Conservation (phyloP, 352 stramenopile species). For the Pythium brachiatum region DNA sequence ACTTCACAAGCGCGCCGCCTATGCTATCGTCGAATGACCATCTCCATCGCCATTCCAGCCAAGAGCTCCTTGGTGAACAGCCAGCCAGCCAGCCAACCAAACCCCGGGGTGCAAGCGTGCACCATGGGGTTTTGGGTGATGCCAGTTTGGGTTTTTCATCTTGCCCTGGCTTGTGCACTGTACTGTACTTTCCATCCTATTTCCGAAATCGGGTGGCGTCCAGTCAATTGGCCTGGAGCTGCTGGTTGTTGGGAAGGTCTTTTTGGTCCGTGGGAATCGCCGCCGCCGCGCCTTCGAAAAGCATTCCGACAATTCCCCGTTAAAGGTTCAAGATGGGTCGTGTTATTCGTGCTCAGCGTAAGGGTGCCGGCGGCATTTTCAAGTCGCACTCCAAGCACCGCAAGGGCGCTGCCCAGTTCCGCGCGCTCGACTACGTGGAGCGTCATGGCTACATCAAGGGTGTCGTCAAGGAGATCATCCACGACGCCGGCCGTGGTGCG, state of each 20-base stretch:
- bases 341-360: conserved; percentile 89
- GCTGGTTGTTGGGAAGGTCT: neutral
- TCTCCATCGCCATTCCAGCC: neutral
- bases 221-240: conserved; percentile 15
- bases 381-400: conserved; percentile 81
- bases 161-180: neutral
- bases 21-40: neutral
- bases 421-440: conserved; percentile 90
- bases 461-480: conserved; percentile 98
- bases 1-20: neutral
- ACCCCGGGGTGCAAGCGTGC: neutral
- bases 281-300: neutral
- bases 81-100: neutral
- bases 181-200: conserved; percentile 3
- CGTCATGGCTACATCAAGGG: conserved; percentile 98
- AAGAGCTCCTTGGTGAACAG: neutral
- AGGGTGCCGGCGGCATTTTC: conserved; percentile 83
- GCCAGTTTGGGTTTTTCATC: neutral
- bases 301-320: conserved; percentile 83
- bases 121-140: neutral
- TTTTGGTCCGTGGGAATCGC: neutral
- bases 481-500: conserved; percentile 97
- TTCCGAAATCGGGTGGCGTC: conserved; percentile 23
- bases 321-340: conserved; percentile 71
- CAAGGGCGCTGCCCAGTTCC: conserved; percentile 73